Conservation (phyloP, 1,284 basidiomycete genomes). For the Caloboletus firmus region DNA sequence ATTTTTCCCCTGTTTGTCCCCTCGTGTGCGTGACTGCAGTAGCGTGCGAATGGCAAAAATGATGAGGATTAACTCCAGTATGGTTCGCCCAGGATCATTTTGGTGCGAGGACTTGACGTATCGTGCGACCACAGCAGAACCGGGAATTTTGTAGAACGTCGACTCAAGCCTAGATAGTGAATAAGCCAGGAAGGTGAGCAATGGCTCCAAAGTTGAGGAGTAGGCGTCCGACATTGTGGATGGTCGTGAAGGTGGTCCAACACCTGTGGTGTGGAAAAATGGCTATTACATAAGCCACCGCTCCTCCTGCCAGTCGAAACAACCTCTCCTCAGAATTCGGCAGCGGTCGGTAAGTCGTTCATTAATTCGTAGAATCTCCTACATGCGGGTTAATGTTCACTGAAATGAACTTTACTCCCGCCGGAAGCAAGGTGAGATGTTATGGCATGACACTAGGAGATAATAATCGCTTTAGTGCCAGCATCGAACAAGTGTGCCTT, state of each 20-base stretch:
- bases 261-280: not conserved
- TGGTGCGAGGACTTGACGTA: constrained; percentile 90
- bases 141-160: constrained; percentile 76
- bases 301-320: too few species aligned
- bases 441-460: not conserved
- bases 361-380: not conserved
- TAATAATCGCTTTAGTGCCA: too few species aligned
- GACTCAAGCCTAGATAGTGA: constrained; percentile 55
- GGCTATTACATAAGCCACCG: constrained; percentile 14
- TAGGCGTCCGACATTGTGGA: constrained; percentile 25
- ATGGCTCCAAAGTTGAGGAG: constrained; percentile 50
- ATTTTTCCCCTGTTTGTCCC: constrained; percentile 83
- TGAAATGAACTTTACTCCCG: too few species aligned
- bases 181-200: constrained; percentile 59
- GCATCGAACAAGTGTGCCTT: not conserved
- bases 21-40: constrained; percentile 85
- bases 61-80: constrained; percentile 89
- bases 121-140: constrained; percentile 86
- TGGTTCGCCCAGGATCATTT: constrained; percentile 88
- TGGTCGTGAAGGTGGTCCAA: constrained; percentile 11
- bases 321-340: too few species aligned
- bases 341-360: not conserved
- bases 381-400: not conserved
- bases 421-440: not conserved
- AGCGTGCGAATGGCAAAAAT: constrained; percentile 89